Evolutionary conservation across 805 yeast species (phyloP), one percentile per base, ranked within the genome.

Genomic region (Martiniozyma abietophila): DNA sequence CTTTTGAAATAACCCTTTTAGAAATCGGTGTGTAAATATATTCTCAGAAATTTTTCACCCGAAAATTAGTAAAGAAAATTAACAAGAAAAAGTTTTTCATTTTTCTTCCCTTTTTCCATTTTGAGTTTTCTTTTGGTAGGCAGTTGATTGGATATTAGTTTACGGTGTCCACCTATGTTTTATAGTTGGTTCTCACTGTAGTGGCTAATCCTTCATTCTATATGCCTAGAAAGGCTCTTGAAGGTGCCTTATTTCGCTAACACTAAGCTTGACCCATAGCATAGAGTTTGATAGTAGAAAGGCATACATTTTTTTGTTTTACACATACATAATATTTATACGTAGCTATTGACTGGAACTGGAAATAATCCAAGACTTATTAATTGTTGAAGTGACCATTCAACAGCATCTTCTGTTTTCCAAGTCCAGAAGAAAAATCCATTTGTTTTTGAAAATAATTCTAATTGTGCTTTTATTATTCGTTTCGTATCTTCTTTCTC

Each of bases 351-450:
- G 45, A 65, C 75, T 2, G 86, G 85, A 27, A 63, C 68, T 2
- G 88, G 88, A 56, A 80, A 71, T 31, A 80, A 50, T 4, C 61
- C 71, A 22, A 61, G 48, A 14, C 64, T 53, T 7, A 71, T 65
- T 45, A 80, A 61, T 34, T 65, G 57, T 35, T 59, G 49, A 47
- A 74, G 69, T 49, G 77, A 83, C 84, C 85, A 78, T 50, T 76
- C 84, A 15, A 71, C 58, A 1, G 81, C 71, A 36, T 57, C 51
- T 47, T 79, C 86, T 0, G 83, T 76, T 50, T 76, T 77, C 59
- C 67, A 77, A 45, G 74, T 73, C 86, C 85, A 79, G 47, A 76
- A 78, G 25, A 77, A 68, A 72, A 77, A 78, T 0, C 85, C 85
- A n/a, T 51, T 47, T 1, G 57, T 49, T 33, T 47, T 42, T 15